Base-by-base conservation (phyloP, 345 rosid species). In the Hibiscus mutabilis region DNA sequence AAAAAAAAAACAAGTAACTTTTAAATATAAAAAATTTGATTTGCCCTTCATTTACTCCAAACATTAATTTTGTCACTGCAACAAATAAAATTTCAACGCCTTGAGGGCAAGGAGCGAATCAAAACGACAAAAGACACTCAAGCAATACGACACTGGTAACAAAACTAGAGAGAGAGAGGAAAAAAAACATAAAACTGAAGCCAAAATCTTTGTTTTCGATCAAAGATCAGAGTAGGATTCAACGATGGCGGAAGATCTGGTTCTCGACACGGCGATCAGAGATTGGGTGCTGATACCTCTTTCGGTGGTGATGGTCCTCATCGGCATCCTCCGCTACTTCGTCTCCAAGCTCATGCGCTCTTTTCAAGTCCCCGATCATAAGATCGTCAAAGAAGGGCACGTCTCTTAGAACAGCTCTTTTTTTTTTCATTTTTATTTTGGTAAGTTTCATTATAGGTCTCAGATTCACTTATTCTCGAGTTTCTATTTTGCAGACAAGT, bases 211-310 rank as follows among this genome's bases (percentile, higher is more conserved):
- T 42, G 19, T 44, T 24, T 66, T 24, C 1, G 63, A 6, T 49
- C 63, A 31, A 68, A 46, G 49, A 69, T 55, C 73, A 31, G 69
- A 46, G 9, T 9, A 56, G 51, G 49, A 69, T 56, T 61, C 42
- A 81, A 67, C 71, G 44, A 95, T 95, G 99, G 98, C 94, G 78
- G 99, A 88, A 80, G 97, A 94, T 80, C 83, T 94, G 69, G 99
- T 94, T 53, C 86, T 92, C 1, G 99, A 94, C 74, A 91, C 96
- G 56, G 99, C 99, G 73, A 94, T 94, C 58, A 89, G 97, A 82
- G 93, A 92, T 12, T 94, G 97, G 97, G 97, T 94, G 31, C 77
- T 94, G 74, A 95, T 95, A 25, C 99, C 97, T 22, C 81, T 95
- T 9, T 91, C 99, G 0, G 87, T 90, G 40, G 99, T 92, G 66